Base-by-base conservation (phyloP, 768 basidiomycete species). In the Amanita jacksonii region DNA sequence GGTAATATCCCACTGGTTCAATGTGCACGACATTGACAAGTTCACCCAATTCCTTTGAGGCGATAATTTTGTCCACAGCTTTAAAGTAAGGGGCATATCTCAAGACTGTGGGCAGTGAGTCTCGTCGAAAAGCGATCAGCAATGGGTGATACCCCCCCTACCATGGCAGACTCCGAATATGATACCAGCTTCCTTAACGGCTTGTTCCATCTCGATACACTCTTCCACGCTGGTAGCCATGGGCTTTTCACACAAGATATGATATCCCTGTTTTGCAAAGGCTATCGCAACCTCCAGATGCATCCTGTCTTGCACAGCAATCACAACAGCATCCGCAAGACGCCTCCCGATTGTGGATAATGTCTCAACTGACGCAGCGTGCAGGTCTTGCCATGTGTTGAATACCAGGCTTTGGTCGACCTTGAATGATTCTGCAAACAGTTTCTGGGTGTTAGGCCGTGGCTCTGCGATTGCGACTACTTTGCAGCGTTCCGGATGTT, bases 131-230 rank as follows among this genome's bases (percentile, higher is more conserved):
- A 12, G 18, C 10, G 38, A 38, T 35, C 34, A 9, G 32, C 15
- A 25, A 23, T 8, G 35, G 31, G 13, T 9, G 39, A 8, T n/a
- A 55, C 69, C 44, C 51, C 27, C 12, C 27, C 12, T 28, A 86
- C 89, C 89, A 53, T 92, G 90, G 1, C 90, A 85, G 70, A 88
- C 77, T 13, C 85, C 90, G 65, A 90, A 92, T 51, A 92, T 81
- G 32, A 77, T 68, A 1, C 76, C 76, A 2, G 81, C 73, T 25
- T 77, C 70, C 59, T 76, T 79, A 23, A 92, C 70, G 0, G 77
- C 84, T 24, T 67, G 64, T 49, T 85, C 79, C 69, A 92, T 91
- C 57, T 66, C 69, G 38, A 92, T 57, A 47, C 89, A 85, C 50
- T 86, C 86, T 42, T 72, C 67, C 28, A 84, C 53, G 42, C 59